phyloP scores from a whole-genome alignment of 2,329 filamentous ascomycete genomes.

The Cryphonectria carpinicola region DNA sequence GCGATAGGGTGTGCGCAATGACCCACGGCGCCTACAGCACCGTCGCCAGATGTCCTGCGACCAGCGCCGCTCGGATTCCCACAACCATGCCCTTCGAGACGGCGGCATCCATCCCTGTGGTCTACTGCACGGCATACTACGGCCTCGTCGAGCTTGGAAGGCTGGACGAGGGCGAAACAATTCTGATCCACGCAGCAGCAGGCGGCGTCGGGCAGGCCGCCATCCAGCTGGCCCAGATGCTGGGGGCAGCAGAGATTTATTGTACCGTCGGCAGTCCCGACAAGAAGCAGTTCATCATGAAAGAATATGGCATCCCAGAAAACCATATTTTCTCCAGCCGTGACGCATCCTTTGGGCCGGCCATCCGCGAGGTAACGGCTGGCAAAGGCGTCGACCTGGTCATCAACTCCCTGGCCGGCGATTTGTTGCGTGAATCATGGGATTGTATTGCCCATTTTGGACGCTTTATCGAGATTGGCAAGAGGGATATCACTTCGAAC shows the following conservation, averaged over 20 bases:
- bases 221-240: slow-evolving; percentile 12
- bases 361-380: not conserved
- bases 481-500: slow-evolving; percentile 16
- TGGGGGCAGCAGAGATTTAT: slow-evolving; percentile 35
- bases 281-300: slow-evolving; percentile 36
- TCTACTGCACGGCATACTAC: slow-evolving; percentile 36
- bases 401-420: slow-evolving; percentile 26
- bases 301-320: slow-evolving; percentile 23
- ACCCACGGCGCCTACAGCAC: slow-evolving; percentile 9
- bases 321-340: slow-evolving; percentile 30
- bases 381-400: slow-evolving; percentile 22
- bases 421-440: slow-evolving; percentile 20
- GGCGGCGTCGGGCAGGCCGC: slow-evolving; percentile 27
- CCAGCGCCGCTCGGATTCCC: slow-evolving; percentile 21
- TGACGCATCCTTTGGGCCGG: not conserved
- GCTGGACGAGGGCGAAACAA: slow-evolving; percentile 30
- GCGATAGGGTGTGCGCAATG: slow-evolving; percentile 30
- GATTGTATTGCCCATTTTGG: slow-evolving; percentile 22
- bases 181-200: slow-evolving; percentile 35
- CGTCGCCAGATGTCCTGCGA: slow-evolving; percentile 10
- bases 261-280: slow-evolving; percentile 36
- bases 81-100: slow-evolving; percentile 23
- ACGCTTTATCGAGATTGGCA: slow-evolving; percentile 26
- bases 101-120: slow-evolving; percentile 31
- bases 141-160: slow-evolving; percentile 32